Conservation (phyloP, 2,329 filamentous ascomycete genomes). For the Scortechinia acanthostroma region DNA sequence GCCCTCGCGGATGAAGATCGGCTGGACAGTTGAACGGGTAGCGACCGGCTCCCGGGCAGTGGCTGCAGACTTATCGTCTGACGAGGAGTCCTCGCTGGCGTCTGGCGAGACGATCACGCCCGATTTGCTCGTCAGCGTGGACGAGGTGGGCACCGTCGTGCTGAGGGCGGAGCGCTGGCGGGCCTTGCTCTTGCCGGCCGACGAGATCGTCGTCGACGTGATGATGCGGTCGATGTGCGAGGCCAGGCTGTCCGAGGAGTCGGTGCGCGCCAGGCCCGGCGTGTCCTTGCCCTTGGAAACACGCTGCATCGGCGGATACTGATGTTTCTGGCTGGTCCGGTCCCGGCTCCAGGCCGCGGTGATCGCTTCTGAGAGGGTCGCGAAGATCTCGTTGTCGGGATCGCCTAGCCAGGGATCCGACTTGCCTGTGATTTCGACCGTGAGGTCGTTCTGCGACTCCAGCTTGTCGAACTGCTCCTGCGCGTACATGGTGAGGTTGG, state of each 20-base stretch:
- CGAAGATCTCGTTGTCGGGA: conserved; percentile 82
- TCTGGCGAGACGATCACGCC: conserved; percentile 6
- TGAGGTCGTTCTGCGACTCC: conserved; percentile 73
- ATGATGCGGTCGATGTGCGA: not conserved
- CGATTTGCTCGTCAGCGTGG: not conserved
- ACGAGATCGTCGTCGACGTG: not conserved
- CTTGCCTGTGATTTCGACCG: conserved; percentile 80
- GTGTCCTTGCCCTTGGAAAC: conserved; percentile 27
- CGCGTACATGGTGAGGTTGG: conserved; percentile 60
- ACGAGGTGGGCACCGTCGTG: not conserved
- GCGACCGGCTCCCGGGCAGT: too few relatives aligned
- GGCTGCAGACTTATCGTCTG: conserved; percentile 37
- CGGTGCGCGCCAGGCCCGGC: not conserved
- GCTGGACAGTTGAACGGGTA: too few relatives aligned
- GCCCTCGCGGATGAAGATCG: conserved; percentile 89
- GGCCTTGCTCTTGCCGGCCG: not conserved
- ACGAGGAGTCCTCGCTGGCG: conserved; percentile 11
- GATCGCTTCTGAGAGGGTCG: conserved; percentile 78
- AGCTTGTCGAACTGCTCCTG: conserved; percentile 66
- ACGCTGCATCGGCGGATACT: conserved; percentile 22
- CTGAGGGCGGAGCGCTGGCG: not conserved
- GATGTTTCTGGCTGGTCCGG: conserved; percentile 17
- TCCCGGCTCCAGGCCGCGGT: conserved; percentile 73
- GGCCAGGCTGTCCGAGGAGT: not conserved
- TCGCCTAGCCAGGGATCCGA: conserved; percentile 96